phyloP scores from a whole-genome alignment of 1,139 yeast genomes.

The Meyerozyma elateridarum region DNA sequence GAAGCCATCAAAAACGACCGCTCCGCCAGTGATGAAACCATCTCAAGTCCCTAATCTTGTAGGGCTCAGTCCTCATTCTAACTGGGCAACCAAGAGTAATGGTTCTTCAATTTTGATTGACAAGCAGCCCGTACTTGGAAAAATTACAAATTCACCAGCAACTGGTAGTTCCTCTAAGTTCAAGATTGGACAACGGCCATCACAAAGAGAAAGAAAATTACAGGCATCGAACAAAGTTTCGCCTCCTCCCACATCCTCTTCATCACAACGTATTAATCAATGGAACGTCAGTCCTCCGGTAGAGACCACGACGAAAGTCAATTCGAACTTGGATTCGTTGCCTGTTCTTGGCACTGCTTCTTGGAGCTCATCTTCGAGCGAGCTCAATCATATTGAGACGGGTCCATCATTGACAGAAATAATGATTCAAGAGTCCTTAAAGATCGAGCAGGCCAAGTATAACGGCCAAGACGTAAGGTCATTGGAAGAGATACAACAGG shows the following conservation, averaged over 20 bases:
- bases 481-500: slow-evolving; percentile 68
- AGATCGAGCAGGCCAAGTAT: slow-evolving; percentile 30
- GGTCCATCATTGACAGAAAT: slow-evolving; percentile 36
- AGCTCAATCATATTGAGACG: slow-evolving; percentile 36
- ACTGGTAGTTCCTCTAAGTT: slow-evolving; percentile 14
- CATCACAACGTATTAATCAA: too few relatives aligned
- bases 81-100: slow-evolving; percentile 25
- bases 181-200: slow-evolving; percentile 23
- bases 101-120: slow-evolving; percentile 15
- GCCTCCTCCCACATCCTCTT: too few relatives aligned
- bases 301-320: too few relatives aligned
- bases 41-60: background rate
- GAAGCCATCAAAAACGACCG: background rate
- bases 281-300: too few relatives aligned
- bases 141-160: background rate
- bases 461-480: slow-evolving; percentile 34
- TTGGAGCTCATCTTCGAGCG: slow-evolving; percentile 24
- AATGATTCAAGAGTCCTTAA: slow-evolving; percentile 47
- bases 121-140: slow-evolving; percentile 6
- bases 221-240: too few relatives aligned
- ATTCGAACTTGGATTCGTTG: background rate
- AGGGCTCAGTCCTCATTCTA: slow-evolving; percentile 28
- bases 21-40: background rate
- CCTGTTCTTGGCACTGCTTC: slow-evolving; percentile 1
- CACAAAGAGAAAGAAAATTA: slow-evolving; percentile 41